Conservation (phyloP, 2,329 filamentous ascomycete genomes). For the Beauveria pseudobassiana region DNA sequence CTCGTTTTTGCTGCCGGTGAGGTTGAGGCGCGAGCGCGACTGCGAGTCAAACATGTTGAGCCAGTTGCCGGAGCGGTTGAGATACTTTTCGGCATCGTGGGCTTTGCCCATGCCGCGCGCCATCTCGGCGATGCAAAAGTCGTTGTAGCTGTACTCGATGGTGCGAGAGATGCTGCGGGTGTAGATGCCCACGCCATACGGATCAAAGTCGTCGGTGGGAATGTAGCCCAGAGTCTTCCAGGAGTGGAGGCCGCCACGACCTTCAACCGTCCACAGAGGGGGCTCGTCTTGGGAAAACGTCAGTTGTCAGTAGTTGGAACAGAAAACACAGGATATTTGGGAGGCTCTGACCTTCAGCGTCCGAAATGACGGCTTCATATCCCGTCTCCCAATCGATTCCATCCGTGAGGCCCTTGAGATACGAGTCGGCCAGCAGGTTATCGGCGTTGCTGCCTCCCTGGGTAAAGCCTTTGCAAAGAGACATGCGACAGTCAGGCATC, state of each 20-base stretch:
- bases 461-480: slow-evolving; percentile 65
- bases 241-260: slow-evolving; percentile 60
- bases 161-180: slow-evolving; percentile 66
- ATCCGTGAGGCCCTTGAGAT: slow-evolving; percentile 57
- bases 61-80: slow-evolving; percentile 58
- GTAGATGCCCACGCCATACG: slow-evolving; percentile 53
- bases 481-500: slow-evolving; percentile 72
- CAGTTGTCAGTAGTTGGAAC: neutral
- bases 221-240: slow-evolving; percentile 70
- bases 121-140: slow-evolving; percentile 62
- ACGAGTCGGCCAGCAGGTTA: slow-evolving; percentile 62
- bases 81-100: slow-evolving; percentile 51
- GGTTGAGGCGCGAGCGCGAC: slow-evolving; percentile 23
- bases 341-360: slow-evolving; percentile 53
- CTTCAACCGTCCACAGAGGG: slow-evolving; percentile 61
- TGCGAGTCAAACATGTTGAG: slow-evolving; percentile 52
- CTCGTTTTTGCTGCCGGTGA: slow-evolving; percentile 30
- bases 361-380: slow-evolving; percentile 65
- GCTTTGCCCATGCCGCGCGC: slow-evolving; percentile 49
- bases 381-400: slow-evolving; percentile 63
- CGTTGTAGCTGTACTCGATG: slow-evolving; percentile 74
- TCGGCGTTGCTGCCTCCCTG: slow-evolving; percentile 75
- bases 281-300: slow-evolving; percentile 28
- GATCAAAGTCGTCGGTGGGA: slow-evolving; percentile 60
- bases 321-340: slow-evolving; percentile 36